Evolutionary conservation across 768 basidiomycete genomes (phyloP).

Genomic region (Lactarius indigo): DNA sequence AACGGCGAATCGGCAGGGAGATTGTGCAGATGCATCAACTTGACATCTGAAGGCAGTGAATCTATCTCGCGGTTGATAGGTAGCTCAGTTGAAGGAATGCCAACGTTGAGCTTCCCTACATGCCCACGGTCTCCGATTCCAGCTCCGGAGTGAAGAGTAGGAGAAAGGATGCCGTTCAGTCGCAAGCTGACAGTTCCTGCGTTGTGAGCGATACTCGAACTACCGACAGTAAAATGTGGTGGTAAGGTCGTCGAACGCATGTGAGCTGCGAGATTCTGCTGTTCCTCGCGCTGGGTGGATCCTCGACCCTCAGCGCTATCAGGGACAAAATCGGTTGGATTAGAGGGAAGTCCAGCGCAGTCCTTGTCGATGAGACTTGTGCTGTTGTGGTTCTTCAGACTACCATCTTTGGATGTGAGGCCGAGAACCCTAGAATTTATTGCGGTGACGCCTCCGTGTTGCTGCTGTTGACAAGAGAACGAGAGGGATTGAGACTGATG

Average conservation of each 20-base stretch:
- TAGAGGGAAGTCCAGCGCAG: slow-evolving; percentile 6
- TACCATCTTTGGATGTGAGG: slow-evolving; percentile 15
- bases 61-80: slow-evolving; percentile 14
- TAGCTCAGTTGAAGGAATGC: slow-evolving; percentile 3
- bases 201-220: slow-evolving; percentile 5
- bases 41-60: slow-evolving; percentile 10
- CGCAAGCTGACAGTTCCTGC: slow-evolving; percentile 12
- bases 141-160: slow-evolving; percentile 18
- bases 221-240: slow-evolving; percentile 23
- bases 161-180: slow-evolving; percentile 25
- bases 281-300: slow-evolving; percentile 17
- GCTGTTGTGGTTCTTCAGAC: slow-evolving; percentile 9
- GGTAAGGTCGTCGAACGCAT: slow-evolving; percentile 27
- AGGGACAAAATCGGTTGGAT: slow-evolving; percentile 16
- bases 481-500: slow-evolving; percentile 8
- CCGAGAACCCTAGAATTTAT: slow-evolving; percentile 17
- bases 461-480: slow-evolving; percentile 14
- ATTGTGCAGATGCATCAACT: slow-evolving; percentile 16
- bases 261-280: slow-evolving; percentile 22
- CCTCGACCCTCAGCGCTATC: slow-evolving; percentile 12
- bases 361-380: slow-evolving; percentile 14
- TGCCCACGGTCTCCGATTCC: slow-evolving; percentile 9
- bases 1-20: slow-evolving; percentile 41
- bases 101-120: slow-evolving; percentile 14
- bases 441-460: slow-evolving; percentile 1